Base-by-base conservation (phyloP, 164 flowering plant species). In the Vitis cinerea region DNA sequence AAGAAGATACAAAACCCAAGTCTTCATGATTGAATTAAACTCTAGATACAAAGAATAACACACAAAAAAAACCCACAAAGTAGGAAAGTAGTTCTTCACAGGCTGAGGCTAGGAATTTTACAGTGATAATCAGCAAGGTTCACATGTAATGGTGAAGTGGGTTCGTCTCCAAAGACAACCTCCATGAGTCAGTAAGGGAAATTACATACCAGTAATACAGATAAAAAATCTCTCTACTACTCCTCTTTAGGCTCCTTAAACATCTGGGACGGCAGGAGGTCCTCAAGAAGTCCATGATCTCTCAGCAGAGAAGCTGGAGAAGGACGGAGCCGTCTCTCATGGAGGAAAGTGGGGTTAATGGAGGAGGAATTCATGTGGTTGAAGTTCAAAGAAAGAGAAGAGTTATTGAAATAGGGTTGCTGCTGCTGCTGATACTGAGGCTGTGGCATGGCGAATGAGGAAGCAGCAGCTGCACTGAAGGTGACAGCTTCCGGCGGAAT, bases 211-310 rank as follows among this genome's bases (percentile, higher is more conserved):
- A 71, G 53, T 63, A 44, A 11, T 12, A 2, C 8, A n/a, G 5
- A 51, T 17, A 47, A 1, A 12, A 23, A 23, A 16, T 44, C 17
- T 13, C 19, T 52, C 54, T 27, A 68, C 68, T 65, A 59, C 72
- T 78, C 78, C 72, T 83, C 70, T 27, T 74, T 49, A 0, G 58
- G 52, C 65, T 76, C 82, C 65, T 74, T 81, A 14, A 74, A 68
- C 78, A 82, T 71, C 74, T 78, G 83, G 0, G 91, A 72, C 0
- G 91, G 90, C 59, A 90, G 77, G 3, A 91, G 86, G 50, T 92
- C 97, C 63, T 89, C 85, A 63, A 92, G 92, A 47, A 92, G 89
- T 4, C 96, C 95, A 68, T 86, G 73, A 65, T 90, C 97, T 72
- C 85, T 75, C 13, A 78, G 54, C 68, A 82, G 61, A 58, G 86